Evolutionary conservation across 2,329 filamentous ascomycete genomes (phyloP), one percentile per base, ranked within the genome.

Genomic region (Fusarium verrucosum): DNA sequence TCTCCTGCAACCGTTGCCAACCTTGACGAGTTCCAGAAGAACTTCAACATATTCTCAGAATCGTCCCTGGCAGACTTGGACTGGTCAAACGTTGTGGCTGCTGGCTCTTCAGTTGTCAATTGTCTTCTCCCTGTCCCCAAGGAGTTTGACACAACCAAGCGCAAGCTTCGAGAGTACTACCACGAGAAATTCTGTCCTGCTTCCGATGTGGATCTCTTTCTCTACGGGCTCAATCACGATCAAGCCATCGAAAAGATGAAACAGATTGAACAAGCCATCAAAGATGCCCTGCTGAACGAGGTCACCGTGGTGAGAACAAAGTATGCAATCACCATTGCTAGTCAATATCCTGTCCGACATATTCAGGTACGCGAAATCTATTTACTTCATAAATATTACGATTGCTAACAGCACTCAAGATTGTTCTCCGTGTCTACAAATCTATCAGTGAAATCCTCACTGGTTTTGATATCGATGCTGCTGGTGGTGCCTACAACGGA

Each of bases 401-500:
- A 28, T 10, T 11, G 42, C 60, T 69, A 20, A 71, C 22, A 19
- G n/a, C 14, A 25, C 35, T 36, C 6, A 60, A 94, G 82, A 92
- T 96, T 69, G 92, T 96, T 20, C 82, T 96, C 26, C 89, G 92
- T 32, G 87, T 95, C 33, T 96, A 96, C 80, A 92, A 92, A 71
- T 93, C 89, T 1, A 79, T 96, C 41, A 89, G 91, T 1, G 91
- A 96, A 74, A 94, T 96, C 32, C 82, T 96, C 22, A 92, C 92
- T 4, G 92, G 92, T 0, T 96, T 96, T 69, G 92, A 96, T 69
- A 92, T 96, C 44, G 92, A 95, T 73, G 93, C 90, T 73, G 90
- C 91, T 1, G 92, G 92, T 61, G 90, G 88, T 22, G 92, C 91
- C 4, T 96, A 91, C 68, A 87, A 95, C 74, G 92, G 92, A 32